Evolutionary conservation across 495 filamentous ascomycete species (phyloP).

Genomic region (Penicillium maclennaniae): DNA sequence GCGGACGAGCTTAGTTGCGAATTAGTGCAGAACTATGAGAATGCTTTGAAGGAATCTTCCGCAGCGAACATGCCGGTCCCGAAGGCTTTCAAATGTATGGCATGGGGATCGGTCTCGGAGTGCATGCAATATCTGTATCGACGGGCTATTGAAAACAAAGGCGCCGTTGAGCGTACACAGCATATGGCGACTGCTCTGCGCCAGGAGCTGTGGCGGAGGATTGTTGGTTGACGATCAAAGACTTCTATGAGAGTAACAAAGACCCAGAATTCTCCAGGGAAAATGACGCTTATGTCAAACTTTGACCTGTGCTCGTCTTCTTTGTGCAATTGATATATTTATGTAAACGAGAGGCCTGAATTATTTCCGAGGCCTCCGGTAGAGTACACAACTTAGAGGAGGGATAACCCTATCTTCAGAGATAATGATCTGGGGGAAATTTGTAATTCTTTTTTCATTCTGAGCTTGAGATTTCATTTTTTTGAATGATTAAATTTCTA

Average conservation of each 20-base stretch:
- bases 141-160: constrained; percentile 35
- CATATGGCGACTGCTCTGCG: constrained; percentile 27
- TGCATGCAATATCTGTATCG: constrained; percentile 38
- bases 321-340: no score
- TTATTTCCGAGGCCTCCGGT: no score
- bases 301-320: no score
- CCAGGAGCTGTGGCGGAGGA: constrained; percentile 36
- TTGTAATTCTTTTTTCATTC: no score
- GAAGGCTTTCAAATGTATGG: constrained; percentile 35
- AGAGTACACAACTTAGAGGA: no score
- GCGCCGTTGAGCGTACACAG: constrained; percentile 29
- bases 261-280: neutral
- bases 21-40: constrained; percentile 25
- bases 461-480: no score
- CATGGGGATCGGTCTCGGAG: constrained; percentile 33
- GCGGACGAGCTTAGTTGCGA: constrained; percentile 36
- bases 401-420: no score
- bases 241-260: neutral
- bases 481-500: no score
- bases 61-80: constrained; percentile 19
- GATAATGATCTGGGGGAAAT: no score
- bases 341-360: no score
- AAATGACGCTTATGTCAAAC: no score
- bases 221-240: constrained; percentile 20
- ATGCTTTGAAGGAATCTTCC: constrained; percentile 10